Evolutionary conservation across 192 early-diverging fungal genomes (phyloP).

Genomic region (Backusella sp.): DNA sequence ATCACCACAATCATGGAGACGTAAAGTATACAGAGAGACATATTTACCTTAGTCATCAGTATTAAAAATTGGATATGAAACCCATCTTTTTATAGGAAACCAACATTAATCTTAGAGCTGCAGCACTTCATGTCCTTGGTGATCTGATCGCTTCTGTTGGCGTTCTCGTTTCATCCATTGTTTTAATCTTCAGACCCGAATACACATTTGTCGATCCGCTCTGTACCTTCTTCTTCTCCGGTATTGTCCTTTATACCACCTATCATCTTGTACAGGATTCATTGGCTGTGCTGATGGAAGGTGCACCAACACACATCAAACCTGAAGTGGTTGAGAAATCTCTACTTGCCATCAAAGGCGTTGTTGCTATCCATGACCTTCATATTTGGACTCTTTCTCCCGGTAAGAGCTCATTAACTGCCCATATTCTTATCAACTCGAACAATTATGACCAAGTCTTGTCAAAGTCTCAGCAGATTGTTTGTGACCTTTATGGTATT

Average conservation of each 20-base stretch:
- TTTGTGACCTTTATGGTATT: constrained; percentile 51
- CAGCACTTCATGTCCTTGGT: constrained; percentile 77
- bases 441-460: constrained; percentile 44
- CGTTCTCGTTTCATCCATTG: constrained; percentile 72
- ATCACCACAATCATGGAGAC: constrained; percentile 30
- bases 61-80: not conserved
- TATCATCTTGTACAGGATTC: constrained; percentile 64
- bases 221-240: constrained; percentile 81
- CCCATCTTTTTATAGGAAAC: constrained; percentile 21
- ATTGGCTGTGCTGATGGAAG: constrained; percentile 73
- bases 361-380: constrained; percentile 51
- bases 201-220: constrained; percentile 71
- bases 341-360: constrained; percentile 44
- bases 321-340: constrained; percentile 45
- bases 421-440: constrained; percentile 24
- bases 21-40: not conserved
- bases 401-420: constrained; percentile 45
- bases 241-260: constrained; percentile 72
- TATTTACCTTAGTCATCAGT: too few relatives aligned
- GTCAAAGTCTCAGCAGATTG: constrained; percentile 43
- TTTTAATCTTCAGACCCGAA: constrained; percentile 59
- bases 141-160: constrained; percentile 76
- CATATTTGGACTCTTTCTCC: constrained; percentile 58
- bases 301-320: constrained; percentile 52
- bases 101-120: constrained; percentile 71